Percentiles rank a stretch among this genome's conserved stretches.
Conservation (phyloP, 140 eudicot genomes). For the Bidens hawaiensis region DNA sequence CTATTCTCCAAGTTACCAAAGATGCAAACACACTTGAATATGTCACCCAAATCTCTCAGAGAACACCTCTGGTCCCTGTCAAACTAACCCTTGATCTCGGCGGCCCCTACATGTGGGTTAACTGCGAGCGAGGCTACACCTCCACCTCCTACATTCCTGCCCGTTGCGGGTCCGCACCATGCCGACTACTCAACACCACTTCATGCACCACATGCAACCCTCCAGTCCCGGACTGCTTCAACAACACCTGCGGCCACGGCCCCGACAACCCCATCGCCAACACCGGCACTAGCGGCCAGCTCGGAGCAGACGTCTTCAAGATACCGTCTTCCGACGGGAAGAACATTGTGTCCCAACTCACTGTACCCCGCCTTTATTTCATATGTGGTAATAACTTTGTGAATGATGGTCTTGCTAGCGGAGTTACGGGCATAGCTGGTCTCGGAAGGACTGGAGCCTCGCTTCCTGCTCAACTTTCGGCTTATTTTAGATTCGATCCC, state of each 20-base stretch:
- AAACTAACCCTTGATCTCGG: conserved; percentile 36
- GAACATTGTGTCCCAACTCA: conserved; percentile 18
- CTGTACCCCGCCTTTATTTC: too few relatives aligned
- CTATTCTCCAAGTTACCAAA: conserved; percentile 22
- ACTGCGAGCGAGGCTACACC: conserved; percentile 19
- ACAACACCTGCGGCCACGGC: conserved; percentile 33
- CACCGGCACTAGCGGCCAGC: conserved; percentile 3
- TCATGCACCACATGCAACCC: conserved; percentile 5
- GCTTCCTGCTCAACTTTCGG: conserved; percentile 35
- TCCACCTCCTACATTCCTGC: conserved; percentile 28
- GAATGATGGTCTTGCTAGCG: conserved; percentile 42
- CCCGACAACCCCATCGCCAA: conserved; percentile 12
- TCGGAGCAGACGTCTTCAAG: conserved; percentile 29
- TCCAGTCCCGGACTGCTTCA: conserved; percentile 26
- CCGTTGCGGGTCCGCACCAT: conserved; percentile 30
- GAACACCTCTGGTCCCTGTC: conserved; percentile 28
- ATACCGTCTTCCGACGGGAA: conserved; percentile 45
- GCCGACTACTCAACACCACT: conserved; percentile 13
- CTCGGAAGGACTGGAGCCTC: conserved; percentile 40
- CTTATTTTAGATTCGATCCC: conserved; percentile 23
- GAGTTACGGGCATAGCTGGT: conserved; percentile 45
- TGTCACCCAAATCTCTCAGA: conserved; percentile 20
- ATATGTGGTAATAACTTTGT: too few relatives aligned
- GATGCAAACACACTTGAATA: conserved; percentile 30
- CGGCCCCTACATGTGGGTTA: conserved; percentile 34